Evolutionary conservation across 2,329 filamentous ascomycete genomes (phyloP), one percentile per base, ranked within the genome.

Genomic region (Aspergillus latus): DNA sequence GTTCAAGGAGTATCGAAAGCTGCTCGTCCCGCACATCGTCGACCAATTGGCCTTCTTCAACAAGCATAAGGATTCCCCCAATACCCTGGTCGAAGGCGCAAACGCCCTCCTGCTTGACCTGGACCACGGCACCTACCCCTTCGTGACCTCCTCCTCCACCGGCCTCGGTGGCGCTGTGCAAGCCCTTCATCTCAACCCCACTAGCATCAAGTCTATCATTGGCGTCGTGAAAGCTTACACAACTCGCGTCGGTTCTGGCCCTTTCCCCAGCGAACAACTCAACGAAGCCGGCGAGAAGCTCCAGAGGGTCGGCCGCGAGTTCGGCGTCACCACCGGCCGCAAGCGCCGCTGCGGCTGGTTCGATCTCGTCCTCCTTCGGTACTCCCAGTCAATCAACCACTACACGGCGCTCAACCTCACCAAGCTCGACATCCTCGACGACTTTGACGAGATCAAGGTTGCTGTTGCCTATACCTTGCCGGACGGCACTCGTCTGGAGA

Each of bases 211-310:
- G 58, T 79, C 80, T 59, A 80, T 84, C 54, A 82, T 87, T 63
- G 84, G 84, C 53, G 84, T 87, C 1, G 81, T 86, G 45, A 87
- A 87, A 68, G 84, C 84, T 29, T 87, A 87, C 76, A 85, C 83
- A 44, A 85, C 84, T 3, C 80, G 82, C 48, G 82, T 84, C 32
- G 78, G 77, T 62, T 82, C 79, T 15, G 84, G 84, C 2, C 84
- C 84, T 5, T 86, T 87, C 74, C 84, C 84, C 1, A 84, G 81
- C 9, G 84, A 87, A 67, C 82, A 84, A 66, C 71, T 83, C 54
- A 84, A 85, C 69, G 70, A 78, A 50, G 65, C 75, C 29, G 84
- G 84, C 61, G 80, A 84, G 36, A 82, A 79, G 66, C 75, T 86
- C 30, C 83, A 86, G 64, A 65, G 69, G 44, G 71, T 83, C 34